Evolutionary conservation across 1,139 yeast genomes (phyloP), one percentile per base, ranked within the genome.

Genomic region (Kodamaea sp.): DNA sequence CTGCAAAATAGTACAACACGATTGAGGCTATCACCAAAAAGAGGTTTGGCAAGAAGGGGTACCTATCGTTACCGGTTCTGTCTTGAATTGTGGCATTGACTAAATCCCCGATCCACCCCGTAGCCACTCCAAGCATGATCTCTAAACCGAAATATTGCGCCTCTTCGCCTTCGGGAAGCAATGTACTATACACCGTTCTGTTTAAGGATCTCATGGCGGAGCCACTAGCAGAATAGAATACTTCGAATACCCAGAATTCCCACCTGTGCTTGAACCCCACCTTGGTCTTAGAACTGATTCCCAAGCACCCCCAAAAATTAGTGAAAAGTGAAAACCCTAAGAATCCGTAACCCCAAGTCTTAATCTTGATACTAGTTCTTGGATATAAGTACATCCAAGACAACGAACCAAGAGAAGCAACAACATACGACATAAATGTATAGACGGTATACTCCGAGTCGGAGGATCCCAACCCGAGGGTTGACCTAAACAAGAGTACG

Each of bases 131-230:
- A 22, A 69, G 51, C 58, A 67, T 59, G 5, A 68, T 54, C 36
- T 69, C 75, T 28, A 70, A 48, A 0, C 75, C 76, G 46, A 70
- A 68, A 35, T 58, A 69, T 42, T 69, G 73, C 2, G 73, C 73
- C 38, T 70, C 75, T 23, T 63, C 61, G 0, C 74, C 74, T 34
- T 53, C 59, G 1, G 76, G 76, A 15, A 70, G 48, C 34, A 70
- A 47, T 0, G 70, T 51, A 29, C 71, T 63, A 41, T 68, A 70
- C 0, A 65, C 50, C 2, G 63, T 56, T 41, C 76, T 53, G 38
- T 68, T 66, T 26, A 70, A 41, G 1, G 67, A 56, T 33, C 76
- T 53, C 41, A 68, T 43, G 0, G 73, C 62, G 3, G 70, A 63
- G 3, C 70, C 60, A 1, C 67, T 38, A 4, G 60, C 51, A 8